Conservation (phyloP, 352 stramenopile species). For the Thalassiosira livingstoniorum region DNA sequence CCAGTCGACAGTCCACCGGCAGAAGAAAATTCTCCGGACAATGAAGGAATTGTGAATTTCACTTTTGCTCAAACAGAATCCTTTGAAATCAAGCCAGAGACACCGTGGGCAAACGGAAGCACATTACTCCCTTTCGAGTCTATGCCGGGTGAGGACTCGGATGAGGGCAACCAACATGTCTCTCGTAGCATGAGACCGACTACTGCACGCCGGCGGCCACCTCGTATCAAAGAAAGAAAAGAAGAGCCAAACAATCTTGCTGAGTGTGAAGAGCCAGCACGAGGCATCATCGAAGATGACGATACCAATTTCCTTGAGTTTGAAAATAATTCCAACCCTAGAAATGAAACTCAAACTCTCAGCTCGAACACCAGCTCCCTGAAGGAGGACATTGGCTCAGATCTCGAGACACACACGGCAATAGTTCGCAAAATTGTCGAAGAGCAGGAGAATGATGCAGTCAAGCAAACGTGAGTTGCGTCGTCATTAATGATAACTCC, state of each 20-base stretch:
- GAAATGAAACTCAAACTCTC: not conserved
- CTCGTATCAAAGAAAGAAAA: conserved; percentile 88
- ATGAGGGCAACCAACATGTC: not conserved
- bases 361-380: not conserved
- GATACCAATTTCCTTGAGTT: not conserved
- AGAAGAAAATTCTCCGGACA: too few species aligned
- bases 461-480: conserved; percentile 5
- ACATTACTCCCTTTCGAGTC: not conserved
- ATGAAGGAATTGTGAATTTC: too few species aligned
- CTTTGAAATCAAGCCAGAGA: too few species aligned
- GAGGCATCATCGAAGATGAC: conserved; percentile 2
- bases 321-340: not conserved
- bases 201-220: conserved; percentile 88
- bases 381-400: not conserved
- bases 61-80: too few species aligned
- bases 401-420: not conserved
- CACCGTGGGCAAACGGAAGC: not conserved
- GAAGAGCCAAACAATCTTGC: conserved; percentile 34
- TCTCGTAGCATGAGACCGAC: conserved; percentile 78
- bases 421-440: conserved; percentile 26
- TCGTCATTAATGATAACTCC: not conserved
- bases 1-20: too few species aligned
- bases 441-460: not conserved
- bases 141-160: not conserved
- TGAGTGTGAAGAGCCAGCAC: not conserved